phyloP scores from a whole-genome alignment of 257 asterid species.

The Fraxinus americana region DNA sequence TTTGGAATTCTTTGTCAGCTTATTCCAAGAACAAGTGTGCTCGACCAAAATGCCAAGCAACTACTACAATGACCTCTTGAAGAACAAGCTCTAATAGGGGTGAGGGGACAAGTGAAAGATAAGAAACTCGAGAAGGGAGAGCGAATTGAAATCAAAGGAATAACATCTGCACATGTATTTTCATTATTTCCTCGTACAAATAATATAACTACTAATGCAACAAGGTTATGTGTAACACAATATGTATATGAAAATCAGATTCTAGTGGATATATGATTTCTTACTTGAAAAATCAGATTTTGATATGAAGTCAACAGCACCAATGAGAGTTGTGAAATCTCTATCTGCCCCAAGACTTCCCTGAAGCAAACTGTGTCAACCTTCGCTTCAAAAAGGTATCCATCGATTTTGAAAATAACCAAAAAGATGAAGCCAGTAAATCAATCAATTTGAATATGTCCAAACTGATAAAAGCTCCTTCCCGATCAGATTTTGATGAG shows the following conservation, averaged over 20 bases:
- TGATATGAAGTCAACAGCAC: too few species aligned
- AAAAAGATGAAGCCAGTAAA: constrained; percentile 16
- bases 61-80: constrained; percentile 70
- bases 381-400: constrained; percentile 64
- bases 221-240: constrained; percentile 5
- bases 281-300: too few species aligned
- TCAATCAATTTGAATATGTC: too few species aligned
- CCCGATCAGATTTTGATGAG: too few species aligned
- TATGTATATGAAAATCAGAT: too few species aligned
- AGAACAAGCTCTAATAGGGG: constrained; percentile 52
- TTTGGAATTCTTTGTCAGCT: constrained; percentile 35
- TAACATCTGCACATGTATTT: constrained; percentile 67
- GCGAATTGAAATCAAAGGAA: constrained; percentile 45
- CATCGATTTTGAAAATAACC: constrained; percentile 20
- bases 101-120: constrained; percentile 33
- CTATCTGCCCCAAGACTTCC: constrained; percentile 60
- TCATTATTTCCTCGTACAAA: not conserved
- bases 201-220: not conserved
- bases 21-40: constrained; percentile 63
- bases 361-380: constrained; percentile 60
- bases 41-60: constrained; percentile 62
- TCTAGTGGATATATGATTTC: too few species aligned
- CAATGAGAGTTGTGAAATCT: constrained; percentile 15
- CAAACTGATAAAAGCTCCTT: too few species aligned
- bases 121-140: constrained; percentile 41